Evolutionary conservation across 805 yeast genomes (phyloP).

Genomic region (Zygosaccharomyces gambellarensis): DNA sequence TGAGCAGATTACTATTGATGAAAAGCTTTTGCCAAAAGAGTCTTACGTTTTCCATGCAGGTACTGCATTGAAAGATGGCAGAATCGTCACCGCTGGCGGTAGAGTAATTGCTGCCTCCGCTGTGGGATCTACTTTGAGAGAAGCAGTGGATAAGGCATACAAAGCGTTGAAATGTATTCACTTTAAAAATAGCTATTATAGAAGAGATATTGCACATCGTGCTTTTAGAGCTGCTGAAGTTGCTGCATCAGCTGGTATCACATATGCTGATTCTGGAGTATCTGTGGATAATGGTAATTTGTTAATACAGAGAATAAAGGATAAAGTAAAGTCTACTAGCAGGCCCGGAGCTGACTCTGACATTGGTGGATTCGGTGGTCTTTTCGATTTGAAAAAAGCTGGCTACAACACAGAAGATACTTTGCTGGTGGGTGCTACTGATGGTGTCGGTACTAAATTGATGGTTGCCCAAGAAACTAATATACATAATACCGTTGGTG

Average conservation of each 20-base stretch:
- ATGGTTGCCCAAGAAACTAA: slow-evolving; percentile 87
- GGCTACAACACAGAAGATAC: slow-evolving; percentile 68
- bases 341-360: slow-evolving; percentile 97
- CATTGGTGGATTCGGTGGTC: slow-evolving; percentile 98
- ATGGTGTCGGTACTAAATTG: slow-evolving; percentile 97
- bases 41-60: slow-evolving; percentile 95
- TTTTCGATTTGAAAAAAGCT: slow-evolving; percentile 83
- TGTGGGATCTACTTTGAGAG: slow-evolving; percentile 64
- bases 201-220: slow-evolving; percentile 93
- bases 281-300: slow-evolving; percentile 93
- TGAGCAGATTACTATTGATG: slow-evolving; percentile 63
- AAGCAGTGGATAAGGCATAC: slow-evolving; percentile 83
- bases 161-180: slow-evolving; percentile 72
- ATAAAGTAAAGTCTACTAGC: slow-evolving; percentile 83
- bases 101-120: slow-evolving; percentile 96
- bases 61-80: slow-evolving; percentile 53
- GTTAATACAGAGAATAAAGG: slow-evolving; percentile 85
- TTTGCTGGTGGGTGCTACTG: slow-evolving; percentile 94
- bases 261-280: slow-evolving; percentile 95
- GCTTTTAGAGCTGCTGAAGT: slow-evolving; percentile 63
- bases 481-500: slow-evolving; percentile 96
- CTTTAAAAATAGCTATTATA: slow-evolving; percentile 72
- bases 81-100: slow-evolving; percentile 85
- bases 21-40: slow-evolving; percentile 28
- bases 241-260: slow-evolving; percentile 41